Conservation (phyloP, 345 rosid genomes). For the Sapria himalayana region DNA sequence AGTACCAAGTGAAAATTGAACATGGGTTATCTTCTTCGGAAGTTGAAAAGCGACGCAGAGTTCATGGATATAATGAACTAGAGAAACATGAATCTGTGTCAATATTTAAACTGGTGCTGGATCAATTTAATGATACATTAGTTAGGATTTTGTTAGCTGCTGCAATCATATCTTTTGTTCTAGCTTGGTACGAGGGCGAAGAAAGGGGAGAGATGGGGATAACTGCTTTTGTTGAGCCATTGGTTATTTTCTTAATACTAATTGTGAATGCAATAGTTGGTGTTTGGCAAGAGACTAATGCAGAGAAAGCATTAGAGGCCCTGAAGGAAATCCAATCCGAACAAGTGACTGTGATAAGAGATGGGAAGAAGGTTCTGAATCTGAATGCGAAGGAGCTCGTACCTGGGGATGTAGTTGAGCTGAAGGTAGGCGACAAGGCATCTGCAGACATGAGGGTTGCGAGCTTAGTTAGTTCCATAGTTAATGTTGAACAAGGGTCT, state of each 20-base stretch:
- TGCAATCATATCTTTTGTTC: conserved; percentile 50
- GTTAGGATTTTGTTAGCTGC: conserved; percentile 73
- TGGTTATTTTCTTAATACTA: conserved; percentile 74
- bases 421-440: conserved; percentile 75
- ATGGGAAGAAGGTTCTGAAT: conserved; percentile 22
- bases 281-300: conserved; percentile 82
- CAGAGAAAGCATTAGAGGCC: conserved; percentile 84
- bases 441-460: conserved; percentile 79
- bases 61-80: conserved; percentile 52
- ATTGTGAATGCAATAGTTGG: conserved; percentile 83
- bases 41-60: conserved; percentile 27
- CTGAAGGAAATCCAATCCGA: conserved; percentile 79
- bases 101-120: conserved; percentile 37
- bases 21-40: conserved; percentile 32
- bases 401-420: conserved; percentile 78
- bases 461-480: conserved; percentile 50
- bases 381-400: conserved; percentile 71
- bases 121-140: conserved; percentile 68
- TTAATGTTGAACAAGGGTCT: conserved; percentile 75
- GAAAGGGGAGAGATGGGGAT: conserved; percentile 86
- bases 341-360: conserved; percentile 53
- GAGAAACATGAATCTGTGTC: conserved; percentile 68
- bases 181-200: conserved; percentile 62
- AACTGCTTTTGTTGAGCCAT: conserved; percentile 82
- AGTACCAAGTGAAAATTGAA: conserved; percentile 23